phyloP scores from a whole-genome alignment of 2,329 filamentous ascomycete genomes.

The Hypoxylon sp. region DNA sequence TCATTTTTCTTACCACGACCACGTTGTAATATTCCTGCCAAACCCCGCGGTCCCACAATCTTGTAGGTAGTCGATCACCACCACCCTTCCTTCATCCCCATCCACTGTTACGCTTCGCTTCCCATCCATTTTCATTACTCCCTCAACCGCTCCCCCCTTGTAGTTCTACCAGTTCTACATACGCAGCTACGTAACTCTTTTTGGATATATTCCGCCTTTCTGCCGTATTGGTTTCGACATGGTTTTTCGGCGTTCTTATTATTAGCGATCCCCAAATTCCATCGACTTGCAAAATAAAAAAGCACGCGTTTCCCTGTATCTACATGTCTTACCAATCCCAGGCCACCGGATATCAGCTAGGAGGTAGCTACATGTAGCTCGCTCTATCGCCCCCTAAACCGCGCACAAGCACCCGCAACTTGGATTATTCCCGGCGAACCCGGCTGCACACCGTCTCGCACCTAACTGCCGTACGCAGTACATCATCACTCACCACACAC shows the following conservation, averaged over 20 bases:
- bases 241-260: conserved; percentile 27
- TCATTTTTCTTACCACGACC: conserved; percentile 20
- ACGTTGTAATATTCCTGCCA: conserved; percentile 31
- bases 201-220: conserved; percentile 33
- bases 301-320: conserved; percentile 13
- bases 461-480: conserved; percentile 12
- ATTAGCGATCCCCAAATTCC: conserved; percentile 23
- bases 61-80: conserved; percentile 23
- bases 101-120: conserved; percentile 20
- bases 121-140: conserved; percentile 24
- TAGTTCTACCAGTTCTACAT: background rate
- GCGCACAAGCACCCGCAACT: conserved; percentile 15
- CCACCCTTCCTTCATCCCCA: too few relatives aligned
- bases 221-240: conserved; percentile 20
- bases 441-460: conserved; percentile 23
- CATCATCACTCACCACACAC: conserved; percentile 18
- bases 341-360: too few relatives aligned
- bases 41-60: conserved; percentile 35
- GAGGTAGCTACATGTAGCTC: too few relatives aligned
- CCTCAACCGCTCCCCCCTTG: conserved; percentile 5
- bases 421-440: conserved; percentile 30
- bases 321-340: background rate
- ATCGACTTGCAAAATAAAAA: conserved; percentile 16
- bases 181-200: conserved; percentile 5
- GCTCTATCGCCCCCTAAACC: too few relatives aligned